These are phyloP conservation scores for Galerina marginata DNA, from an alignment of 768 basidiomycete genomes.

Conservation along the genomic window DNA sequence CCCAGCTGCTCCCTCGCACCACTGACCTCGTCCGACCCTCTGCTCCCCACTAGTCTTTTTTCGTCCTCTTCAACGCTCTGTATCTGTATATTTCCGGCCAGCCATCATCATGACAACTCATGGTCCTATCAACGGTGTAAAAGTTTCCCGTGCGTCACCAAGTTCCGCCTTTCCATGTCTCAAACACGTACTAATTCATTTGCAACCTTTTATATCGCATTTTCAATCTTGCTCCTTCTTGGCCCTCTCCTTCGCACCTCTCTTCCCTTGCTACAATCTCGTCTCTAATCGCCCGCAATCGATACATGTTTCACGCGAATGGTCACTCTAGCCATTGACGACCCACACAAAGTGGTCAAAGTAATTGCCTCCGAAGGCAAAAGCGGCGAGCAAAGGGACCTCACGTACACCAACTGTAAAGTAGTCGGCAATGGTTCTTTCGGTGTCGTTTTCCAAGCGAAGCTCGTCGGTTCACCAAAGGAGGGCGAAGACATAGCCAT, in stretches of 20 bases:
- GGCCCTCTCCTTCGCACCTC: slow-evolving; percentile 12
- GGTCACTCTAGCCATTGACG: slow-evolving; percentile 74
- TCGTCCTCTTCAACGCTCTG: slow-evolving; percentile 16
- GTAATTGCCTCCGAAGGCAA: slow-evolving; percentile 96
- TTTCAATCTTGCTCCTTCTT: slow-evolving; percentile 25
- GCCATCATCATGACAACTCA: slow-evolving; percentile 65
- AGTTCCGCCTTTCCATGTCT: slow-evolving; percentile 26
- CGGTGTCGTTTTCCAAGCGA: slow-evolving; percentile 97
- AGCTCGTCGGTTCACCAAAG: slow-evolving; percentile 70
- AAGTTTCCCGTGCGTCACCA: slow-evolving; percentile 75
- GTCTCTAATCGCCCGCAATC: slow-evolving; percentile 42
- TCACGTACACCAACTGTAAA: slow-evolving; percentile 97
- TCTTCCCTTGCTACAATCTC: slow-evolving; percentile 16
- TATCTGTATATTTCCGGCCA: slow-evolving; percentile 20
- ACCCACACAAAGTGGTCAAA: slow-evolving; percentile 95
- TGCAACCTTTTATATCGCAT: slow-evolving; percentile 28
- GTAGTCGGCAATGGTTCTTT: slow-evolving; percentile 99
- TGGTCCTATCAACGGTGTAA: slow-evolving; percentile 87
- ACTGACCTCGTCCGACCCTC: slow-evolving; percentile 14
- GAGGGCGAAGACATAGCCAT: slow-evolving; percentile 92
- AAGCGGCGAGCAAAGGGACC: slow-evolving; percentile 83
- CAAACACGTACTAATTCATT: slow-evolving; percentile 29
- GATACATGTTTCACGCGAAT: slow-evolving; percentile 32
- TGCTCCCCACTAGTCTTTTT: slow-evolving; percentile 9
- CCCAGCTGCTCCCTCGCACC: slow-evolving; percentile 2